These are phyloP conservation scores for Parathielavia appendiculata DNA, from an alignment of 495 filamentous ascomycete species.

Conservation along the genomic window DNA sequence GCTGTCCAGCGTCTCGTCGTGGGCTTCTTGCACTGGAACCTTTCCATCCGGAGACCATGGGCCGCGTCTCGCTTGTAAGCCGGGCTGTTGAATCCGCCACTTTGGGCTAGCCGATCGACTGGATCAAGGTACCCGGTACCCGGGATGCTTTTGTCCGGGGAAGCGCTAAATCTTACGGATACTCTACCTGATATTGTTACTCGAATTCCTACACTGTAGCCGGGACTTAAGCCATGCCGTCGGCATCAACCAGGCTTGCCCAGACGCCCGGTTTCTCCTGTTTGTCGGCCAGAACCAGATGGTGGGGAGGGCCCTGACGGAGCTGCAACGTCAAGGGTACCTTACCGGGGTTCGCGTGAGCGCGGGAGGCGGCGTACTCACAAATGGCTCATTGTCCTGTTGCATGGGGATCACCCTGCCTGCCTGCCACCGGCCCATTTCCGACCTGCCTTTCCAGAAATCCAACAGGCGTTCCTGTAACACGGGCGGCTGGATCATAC, in stretches of 20 bases:
- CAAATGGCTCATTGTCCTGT: conserved; percentile 18
- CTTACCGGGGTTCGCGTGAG: conserved; percentile 2
- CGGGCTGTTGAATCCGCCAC: background rate
- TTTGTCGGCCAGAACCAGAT: background rate
- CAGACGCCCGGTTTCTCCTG: background rate
- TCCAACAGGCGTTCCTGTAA: conserved; percentile 4
- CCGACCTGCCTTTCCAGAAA: conserved; percentile 8
- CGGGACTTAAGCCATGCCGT: background rate
- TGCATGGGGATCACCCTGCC: background rate
- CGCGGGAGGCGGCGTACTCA: background rate
- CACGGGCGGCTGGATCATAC: conserved; percentile 3
- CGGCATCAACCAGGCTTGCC: background rate
- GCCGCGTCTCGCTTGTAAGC: background rate
- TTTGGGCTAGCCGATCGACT: conserved; percentile 1
- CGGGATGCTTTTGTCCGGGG: conserved; percentile 3
- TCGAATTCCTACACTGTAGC: background rate
- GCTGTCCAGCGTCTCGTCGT: background rate
- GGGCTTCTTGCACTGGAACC: background rate
- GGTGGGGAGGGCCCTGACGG: background rate
- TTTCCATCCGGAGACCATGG: background rate
- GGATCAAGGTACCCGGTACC: conserved; percentile 7
- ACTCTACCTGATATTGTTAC: background rate
- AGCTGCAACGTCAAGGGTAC: conserved; percentile 7
- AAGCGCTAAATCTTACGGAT: background rate
- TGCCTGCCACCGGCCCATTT: conserved; percentile 6